Evolutionary conservation across 2,329 filamentous ascomycete genomes (phyloP).

Genomic region (Ophidiomyces ophidiicola): DNA sequence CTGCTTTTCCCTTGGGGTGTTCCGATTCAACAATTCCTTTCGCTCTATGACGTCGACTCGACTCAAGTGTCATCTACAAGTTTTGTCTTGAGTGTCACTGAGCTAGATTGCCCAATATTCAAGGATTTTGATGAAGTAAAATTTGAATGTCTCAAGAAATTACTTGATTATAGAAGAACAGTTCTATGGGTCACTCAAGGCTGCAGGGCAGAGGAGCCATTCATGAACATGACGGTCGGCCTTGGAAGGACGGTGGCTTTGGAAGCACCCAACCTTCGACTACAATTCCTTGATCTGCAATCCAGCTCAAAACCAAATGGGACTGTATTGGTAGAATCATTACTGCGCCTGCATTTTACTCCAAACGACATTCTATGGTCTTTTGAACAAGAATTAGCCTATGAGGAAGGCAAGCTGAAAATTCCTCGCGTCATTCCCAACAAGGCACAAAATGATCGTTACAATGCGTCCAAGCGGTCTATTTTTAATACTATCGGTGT

Average conservation of each 20-base stretch:
- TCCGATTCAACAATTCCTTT: constrained; percentile 5
- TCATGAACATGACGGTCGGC: constrained; percentile 7
- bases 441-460: constrained; percentile 5
- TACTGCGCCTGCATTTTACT: background rate
- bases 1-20: constrained; percentile 10
- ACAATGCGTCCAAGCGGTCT: constrained; percentile 2
- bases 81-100: constrained; percentile 11
- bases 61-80: constrained; percentile 15
- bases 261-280: constrained; percentile 5
- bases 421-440: constrained; percentile 17
- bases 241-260: constrained; percentile 3
- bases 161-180: background rate
- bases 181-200: constrained; percentile 13
- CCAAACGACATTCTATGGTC: constrained; percentile 9
- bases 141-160: background rate
- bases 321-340: background rate
- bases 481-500: background rate
- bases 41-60: constrained; percentile 15
- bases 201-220: constrained; percentile 6
- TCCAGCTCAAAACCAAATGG: constrained; percentile 5
- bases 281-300: constrained; percentile 10
- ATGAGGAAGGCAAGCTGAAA: constrained; percentile 16
- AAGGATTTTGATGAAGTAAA: background rate
- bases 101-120: constrained; percentile 13
- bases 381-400: constrained; percentile 17